These are phyloP conservation scores for Ogataea trehaloabstinens DNA, from an alignment of 805 yeast species.

Conservation along the genomic window DNA sequence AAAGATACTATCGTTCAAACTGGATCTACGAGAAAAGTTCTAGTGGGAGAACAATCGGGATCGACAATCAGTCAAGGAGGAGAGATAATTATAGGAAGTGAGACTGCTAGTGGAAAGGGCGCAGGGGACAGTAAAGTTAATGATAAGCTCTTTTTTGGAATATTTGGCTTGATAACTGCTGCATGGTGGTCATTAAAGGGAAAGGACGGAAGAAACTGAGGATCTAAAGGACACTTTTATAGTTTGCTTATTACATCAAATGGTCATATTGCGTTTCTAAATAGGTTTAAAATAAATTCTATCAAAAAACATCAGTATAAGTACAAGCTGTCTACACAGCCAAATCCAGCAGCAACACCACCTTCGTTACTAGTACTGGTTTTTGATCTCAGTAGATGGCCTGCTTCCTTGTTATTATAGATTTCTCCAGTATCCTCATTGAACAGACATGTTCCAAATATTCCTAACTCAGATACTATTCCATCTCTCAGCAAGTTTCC, in stretches of 20 bases:
- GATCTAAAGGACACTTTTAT: background rate
- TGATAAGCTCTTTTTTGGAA: slow-evolving; percentile 26
- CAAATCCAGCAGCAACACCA: slow-evolving; percentile 99
- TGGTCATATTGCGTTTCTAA: background rate
- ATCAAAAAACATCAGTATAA: too few relatives aligned
- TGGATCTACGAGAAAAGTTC: slow-evolving; percentile 4
- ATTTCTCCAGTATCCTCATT: slow-evolving; percentile 59
- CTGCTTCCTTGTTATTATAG: slow-evolving; percentile 65
- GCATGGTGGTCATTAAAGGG: slow-evolving; percentile 35
- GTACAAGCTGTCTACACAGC: slow-evolving; percentile 86
- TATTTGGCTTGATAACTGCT: slow-evolving; percentile 25
- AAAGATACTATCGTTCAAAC: slow-evolving; percentile 11
- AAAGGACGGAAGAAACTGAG: slow-evolving; percentile 19
- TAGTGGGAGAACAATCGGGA: slow-evolving; percentile 13
- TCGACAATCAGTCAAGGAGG: slow-evolving; percentile 18
- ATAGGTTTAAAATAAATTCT: background rate
- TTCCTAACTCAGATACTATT: slow-evolving; percentile 86
- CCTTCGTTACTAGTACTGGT: slow-evolving; percentile 90
- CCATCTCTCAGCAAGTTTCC: slow-evolving; percentile 64
- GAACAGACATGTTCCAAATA: slow-evolving; percentile 81
- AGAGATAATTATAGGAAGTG: slow-evolving; percentile 12
- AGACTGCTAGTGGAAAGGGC: slow-evolving; percentile 2
- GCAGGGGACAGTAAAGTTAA: slow-evolving; percentile 4
- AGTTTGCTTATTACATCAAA: background rate
- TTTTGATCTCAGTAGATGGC: slow-evolving; percentile 87